These are phyloP conservation scores for Pseudozyma tsukubaensis DNA, from an alignment of 1,284 basidiomycete genomes.

Conservation along the genomic window DNA sequence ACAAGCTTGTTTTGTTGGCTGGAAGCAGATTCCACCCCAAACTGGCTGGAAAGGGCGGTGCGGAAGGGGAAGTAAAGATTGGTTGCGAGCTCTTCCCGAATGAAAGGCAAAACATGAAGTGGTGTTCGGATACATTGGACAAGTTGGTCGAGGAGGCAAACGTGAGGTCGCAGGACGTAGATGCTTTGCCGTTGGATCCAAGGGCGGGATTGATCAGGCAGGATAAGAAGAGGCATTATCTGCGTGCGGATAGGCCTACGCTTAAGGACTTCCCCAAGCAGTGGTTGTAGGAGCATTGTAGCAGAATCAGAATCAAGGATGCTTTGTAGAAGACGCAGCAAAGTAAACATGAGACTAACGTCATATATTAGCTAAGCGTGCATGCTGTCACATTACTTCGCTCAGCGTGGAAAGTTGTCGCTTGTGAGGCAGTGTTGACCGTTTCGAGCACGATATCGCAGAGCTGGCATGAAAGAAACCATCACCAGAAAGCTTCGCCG, in stretches of 20 bases:
- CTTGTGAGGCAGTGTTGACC: too few species aligned
- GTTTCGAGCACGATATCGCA: too few species aligned
- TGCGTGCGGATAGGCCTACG: constrained; percentile 50
- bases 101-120: constrained; percentile 70
- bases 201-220: constrained; percentile 54
- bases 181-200: constrained; percentile 67
- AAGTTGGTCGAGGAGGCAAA: constrained; percentile 67
- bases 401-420: too few species aligned
- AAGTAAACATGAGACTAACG: too few species aligned
- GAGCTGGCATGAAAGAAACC: too few species aligned
- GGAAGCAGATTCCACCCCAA: constrained; percentile 59
- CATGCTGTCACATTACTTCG: too few species aligned
- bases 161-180: constrained; percentile 53
- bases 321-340: not conserved
- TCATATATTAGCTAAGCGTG: too few species aligned
- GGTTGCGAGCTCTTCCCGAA: constrained; percentile 68
- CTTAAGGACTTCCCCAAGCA: constrained; percentile 67
- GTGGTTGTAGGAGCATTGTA: constrained; percentile 58
- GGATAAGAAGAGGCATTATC: constrained; percentile 51
- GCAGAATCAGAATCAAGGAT: not conserved
- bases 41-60: constrained; percentile 1
- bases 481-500: too few species aligned
- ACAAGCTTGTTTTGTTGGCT: constrained; percentile 69
- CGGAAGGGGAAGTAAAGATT: constrained; percentile 66
- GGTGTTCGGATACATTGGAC: constrained; percentile 70